Percentiles rank a stretch among this genome's conserved stretches.
Evolutionary conservation across 2,329 filamentous ascomycete genomes (phyloP).

Genomic region (Penicillium occitanis): DNA sequence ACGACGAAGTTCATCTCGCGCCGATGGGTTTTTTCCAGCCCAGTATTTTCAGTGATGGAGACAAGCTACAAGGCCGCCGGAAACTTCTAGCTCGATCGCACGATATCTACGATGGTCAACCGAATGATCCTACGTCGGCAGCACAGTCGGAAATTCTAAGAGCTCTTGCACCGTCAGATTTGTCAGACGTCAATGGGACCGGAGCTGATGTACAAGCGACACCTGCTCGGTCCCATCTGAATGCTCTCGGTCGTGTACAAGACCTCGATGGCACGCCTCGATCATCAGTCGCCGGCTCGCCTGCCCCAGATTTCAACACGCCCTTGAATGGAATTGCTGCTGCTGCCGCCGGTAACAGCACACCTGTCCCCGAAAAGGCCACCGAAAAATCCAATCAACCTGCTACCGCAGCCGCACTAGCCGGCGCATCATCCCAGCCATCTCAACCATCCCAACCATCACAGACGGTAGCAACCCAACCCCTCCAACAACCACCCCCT

Average conservation of each 20-base stretch:
- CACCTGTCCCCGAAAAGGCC: slow-evolving; percentile 38
- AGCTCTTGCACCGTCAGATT: slow-evolving; percentile 47
- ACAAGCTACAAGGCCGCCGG: slow-evolving; percentile 76
- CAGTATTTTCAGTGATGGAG: slow-evolving; percentile 70
- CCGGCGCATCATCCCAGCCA: background rate
- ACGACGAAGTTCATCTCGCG: slow-evolving; percentile 92
- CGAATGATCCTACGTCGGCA: slow-evolving; percentile 83
- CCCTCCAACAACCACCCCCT: slow-evolving; percentile 28
- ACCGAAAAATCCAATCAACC: slow-evolving; percentile 24
- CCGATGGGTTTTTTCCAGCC: slow-evolving; percentile 95
- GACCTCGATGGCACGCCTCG: slow-evolving; percentile 74
- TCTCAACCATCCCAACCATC: background rate
- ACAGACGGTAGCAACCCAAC: slow-evolving; percentile 7
- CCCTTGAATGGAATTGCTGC: slow-evolving; percentile 46
- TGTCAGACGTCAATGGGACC: slow-evolving; percentile 29
- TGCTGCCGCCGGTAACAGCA: slow-evolving; percentile 26
- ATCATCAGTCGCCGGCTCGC: slow-evolving; percentile 83
- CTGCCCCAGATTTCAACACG: slow-evolving; percentile 79
- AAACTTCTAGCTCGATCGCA: slow-evolving; percentile 83
- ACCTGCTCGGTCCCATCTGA: slow-evolving; percentile 55
- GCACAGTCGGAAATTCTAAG: slow-evolving; percentile 71
- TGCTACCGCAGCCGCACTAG: background rate
- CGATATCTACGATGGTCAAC: slow-evolving; percentile 89
- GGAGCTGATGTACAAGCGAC: slow-evolving; percentile 41
- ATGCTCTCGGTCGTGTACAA: slow-evolving; percentile 66